These are phyloP conservation scores for Catenaria anguillulae DNA, from an alignment of 371 early-diverging fungal species.

Conservation along the genomic window DNA sequence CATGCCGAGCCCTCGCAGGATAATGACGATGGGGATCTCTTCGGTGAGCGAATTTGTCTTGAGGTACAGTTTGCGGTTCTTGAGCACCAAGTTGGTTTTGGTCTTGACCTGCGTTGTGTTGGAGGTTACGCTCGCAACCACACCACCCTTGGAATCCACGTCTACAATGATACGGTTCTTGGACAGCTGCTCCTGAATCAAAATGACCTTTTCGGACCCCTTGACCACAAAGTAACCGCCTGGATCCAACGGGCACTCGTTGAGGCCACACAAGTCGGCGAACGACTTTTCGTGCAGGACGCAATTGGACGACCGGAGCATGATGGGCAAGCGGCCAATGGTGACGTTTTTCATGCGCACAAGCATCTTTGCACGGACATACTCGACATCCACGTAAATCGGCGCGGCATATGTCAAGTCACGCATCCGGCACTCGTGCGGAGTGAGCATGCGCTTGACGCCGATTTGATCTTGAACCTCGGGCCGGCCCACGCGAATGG, in stretches of 20 bases:
- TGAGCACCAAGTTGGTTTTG: constrained; percentile 80
- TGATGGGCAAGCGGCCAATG: constrained; percentile 98
- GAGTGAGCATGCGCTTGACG: constrained; percentile 47
- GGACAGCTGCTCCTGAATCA: constrained; percentile 99
- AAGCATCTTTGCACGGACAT: constrained; percentile 77
- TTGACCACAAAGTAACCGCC: constrained; percentile 99
- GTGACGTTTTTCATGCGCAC: constrained; percentile 71
- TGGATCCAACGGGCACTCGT: constrained; percentile 98
- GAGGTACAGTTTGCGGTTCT: constrained; percentile 69
- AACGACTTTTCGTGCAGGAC: constrained; percentile 62
- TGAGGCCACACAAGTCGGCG: constrained; percentile 65
- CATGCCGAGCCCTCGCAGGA: constrained; percentile 81
- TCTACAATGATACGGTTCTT: constrained; percentile 99
- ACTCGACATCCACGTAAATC: constrained; percentile 95
- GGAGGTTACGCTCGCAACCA: constrained; percentile 72
- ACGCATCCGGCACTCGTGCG: constrained; percentile 97
- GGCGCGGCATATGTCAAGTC: constrained; percentile 96
- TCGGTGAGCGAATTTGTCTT: constrained; percentile 91
- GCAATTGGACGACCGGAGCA: constrained; percentile 90
- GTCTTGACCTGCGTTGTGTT: constrained; percentile 96
- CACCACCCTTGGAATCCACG: constrained; percentile 67
- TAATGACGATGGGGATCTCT: constrained; percentile 84
- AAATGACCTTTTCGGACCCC: constrained; percentile 97
- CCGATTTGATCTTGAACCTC: constrained; percentile 30
- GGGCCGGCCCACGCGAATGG: constrained; percentile 79